A percentile compares a stretch with the other conserved stretches of the same genome.
These are phyloP conservation scores for Teunomyces lycoperdinae DNA, from an alignment of 805 yeast genomes.

Conservation along the genomic window DNA sequence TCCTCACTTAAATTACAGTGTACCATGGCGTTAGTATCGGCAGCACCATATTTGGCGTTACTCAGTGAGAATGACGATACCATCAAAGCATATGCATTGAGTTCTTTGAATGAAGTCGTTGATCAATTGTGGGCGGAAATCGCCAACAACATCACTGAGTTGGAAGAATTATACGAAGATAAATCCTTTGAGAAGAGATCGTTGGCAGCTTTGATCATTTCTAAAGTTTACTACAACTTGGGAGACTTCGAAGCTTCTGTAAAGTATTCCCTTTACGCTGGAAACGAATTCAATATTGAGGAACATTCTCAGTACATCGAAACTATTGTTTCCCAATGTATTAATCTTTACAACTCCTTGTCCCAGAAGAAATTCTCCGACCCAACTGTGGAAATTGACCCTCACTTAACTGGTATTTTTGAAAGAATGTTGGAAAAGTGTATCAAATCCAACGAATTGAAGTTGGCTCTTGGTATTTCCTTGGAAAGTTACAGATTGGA, in stretches of 20 bases:
- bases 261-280: conserved; percentile 83
- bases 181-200: conserved; percentile 67
- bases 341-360: conserved; percentile 70
- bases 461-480: conserved; percentile 86
- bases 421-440: conserved; percentile 87
- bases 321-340: conserved; percentile 91
- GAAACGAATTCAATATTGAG: conserved; percentile 68
- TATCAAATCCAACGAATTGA: conserved; percentile 63
- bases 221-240: conserved; percentile 85
- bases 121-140: conserved; percentile 97
- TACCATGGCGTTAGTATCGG: conserved; percentile 69
- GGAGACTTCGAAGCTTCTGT: conserved; percentile 94
- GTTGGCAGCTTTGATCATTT: conserved; percentile 87
- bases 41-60: conserved; percentile 89
- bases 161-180: conserved; percentile 91
- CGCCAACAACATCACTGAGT: conserved; percentile 81
- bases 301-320: conserved; percentile 84
- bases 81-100: conserved; percentile 80
- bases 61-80: conserved; percentile 76
- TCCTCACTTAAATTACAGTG: not conserved
- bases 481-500: conserved; percentile 86
- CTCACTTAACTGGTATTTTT: conserved; percentile 65
- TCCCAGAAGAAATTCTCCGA: conserved; percentile 46
- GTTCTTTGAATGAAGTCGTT: conserved; percentile 75
- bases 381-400: conserved; percentile 43